Evolutionary conservation across 768 basidiomycete genomes (phyloP), one percentile per base, ranked within the genome.

Genomic region (Fibroporia radiculosa): DNA sequence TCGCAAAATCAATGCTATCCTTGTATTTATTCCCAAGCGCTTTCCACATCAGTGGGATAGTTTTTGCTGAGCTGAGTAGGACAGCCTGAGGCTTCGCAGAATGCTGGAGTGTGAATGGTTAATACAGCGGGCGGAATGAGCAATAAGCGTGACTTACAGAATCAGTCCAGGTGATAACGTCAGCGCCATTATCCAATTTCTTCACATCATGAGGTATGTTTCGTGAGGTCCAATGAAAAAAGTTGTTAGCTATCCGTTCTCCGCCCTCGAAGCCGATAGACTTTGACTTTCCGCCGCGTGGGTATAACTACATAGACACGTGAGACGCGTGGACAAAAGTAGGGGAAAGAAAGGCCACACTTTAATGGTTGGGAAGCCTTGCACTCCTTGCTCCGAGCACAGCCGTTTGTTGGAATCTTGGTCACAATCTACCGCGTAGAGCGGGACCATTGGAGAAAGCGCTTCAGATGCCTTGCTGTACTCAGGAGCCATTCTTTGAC

Each of bases 311-410:
- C 16, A 16, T n/a, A 24, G 41, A 26, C 25, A 37, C 5, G 25
- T 46, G 39, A 36, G 41, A 23, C 8, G 23, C 24, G 25, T 5
- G 14, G 7, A 12, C 20, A 5, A 19, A 39, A n/a, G 10, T 23
- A 22, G 45, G 7, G 38, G 6, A 6, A 38, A 31, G 34, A 47
- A 62, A 36, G 16, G 35, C 11, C 35, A 36, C 54, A 83, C 80
- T 69, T 97, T 97, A 62, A 97, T 70, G 2, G 93, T 96, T 2
- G 93, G 93, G 74, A 93, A 97, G 2, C 93, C 93, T 64, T 93
- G 72, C 18, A 96, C 77, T 12, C 80, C 82, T 69, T 93, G 85
- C 41, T 89, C 81, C 0, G 78, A 77, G 57, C 93, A 97, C 6
- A 97, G 65, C 8, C 68, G 72, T 62, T 84, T 92, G 64, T 97